Percentiles rank a stretch among this genome's conserved stretches.
Conservation (phyloP, 768 basidiomycete genomes). For the Panaeolus cyanescens region DNA sequence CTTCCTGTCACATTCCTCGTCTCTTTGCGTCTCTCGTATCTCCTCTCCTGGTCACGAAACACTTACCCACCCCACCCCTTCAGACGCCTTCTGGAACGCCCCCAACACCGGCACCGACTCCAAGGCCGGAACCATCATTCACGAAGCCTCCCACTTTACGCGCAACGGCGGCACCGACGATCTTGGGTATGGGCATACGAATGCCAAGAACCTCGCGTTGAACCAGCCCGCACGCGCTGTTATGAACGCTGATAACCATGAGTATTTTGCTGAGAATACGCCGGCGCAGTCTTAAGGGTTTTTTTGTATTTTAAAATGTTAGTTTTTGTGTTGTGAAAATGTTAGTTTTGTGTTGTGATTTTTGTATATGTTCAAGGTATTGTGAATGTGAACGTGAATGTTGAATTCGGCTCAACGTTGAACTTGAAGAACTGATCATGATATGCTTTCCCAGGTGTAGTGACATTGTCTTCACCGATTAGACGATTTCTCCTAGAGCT, state of each 20-base stretch:
- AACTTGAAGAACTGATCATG: too few species aligned
- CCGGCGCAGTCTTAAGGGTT: slow-evolving; percentile 26
- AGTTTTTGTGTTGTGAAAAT: too few species aligned
- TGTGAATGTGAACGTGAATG: too few species aligned
- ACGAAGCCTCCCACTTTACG: slow-evolving; percentile 49
- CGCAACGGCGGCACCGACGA: slow-evolving; percentile 44
- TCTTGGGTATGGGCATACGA: slow-evolving; percentile 45
- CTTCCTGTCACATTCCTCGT: background rate
- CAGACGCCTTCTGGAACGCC: slow-evolving; percentile 41
- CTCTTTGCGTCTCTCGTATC: background rate
- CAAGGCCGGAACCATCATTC: slow-evolving; percentile 38
- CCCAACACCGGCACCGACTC: slow-evolving; percentile 48
- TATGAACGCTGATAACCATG: slow-evolving; percentile 48
- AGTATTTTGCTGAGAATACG: slow-evolving; percentile 55
- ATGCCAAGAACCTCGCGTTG: slow-evolving; percentile 39
- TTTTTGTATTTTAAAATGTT: too few species aligned
- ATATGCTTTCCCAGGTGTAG: too few species aligned
- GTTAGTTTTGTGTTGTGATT: too few species aligned
- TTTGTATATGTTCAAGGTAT: too few species aligned
- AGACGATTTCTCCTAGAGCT: too few species aligned
- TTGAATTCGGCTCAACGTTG: too few species aligned
- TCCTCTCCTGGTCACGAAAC: too few species aligned
- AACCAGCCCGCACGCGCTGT: slow-evolving; percentile 39
- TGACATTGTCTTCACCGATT: too few species aligned
- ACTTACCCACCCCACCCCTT: too few species aligned